A percentile compares a stretch with the other conserved stretches of the same genome.
These are phyloP conservation scores for Leptodontidium sp. DNA, from an alignment of 2,329 filamentous ascomycete species.

Conservation along the genomic window DNA sequence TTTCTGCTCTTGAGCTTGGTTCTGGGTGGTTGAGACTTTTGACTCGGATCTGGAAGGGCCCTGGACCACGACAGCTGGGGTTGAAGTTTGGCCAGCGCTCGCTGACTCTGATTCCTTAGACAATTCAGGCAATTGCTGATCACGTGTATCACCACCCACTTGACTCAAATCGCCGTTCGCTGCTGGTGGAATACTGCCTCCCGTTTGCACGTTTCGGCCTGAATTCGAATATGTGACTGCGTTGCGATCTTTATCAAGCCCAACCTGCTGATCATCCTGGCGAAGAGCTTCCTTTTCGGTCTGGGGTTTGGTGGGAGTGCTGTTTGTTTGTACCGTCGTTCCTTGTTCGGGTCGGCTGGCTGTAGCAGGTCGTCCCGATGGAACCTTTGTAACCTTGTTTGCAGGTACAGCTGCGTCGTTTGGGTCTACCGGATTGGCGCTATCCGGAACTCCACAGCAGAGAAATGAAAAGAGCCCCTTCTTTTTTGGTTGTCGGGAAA, in stretches of 20 bases:
- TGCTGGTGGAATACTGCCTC: conserved; percentile 25
- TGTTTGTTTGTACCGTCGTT: conserved; percentile 32
- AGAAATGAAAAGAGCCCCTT: conserved; percentile 56
- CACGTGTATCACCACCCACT: conserved; percentile 33
- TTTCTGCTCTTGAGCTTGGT: conserved; percentile 30
- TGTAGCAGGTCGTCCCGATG: conserved; percentile 45
- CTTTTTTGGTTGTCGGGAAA: conserved; percentile 49
- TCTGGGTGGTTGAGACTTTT: conserved; percentile 25
- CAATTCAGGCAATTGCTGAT: conserved; percentile 45
- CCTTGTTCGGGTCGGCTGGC: conserved; percentile 44
- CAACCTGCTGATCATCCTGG: conserved; percentile 28
- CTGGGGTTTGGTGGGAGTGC: conserved; percentile 27
- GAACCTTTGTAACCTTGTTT: conserved; percentile 54
- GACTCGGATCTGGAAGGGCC: conserved; percentile 36
- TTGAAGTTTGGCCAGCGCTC: conserved; percentile 25
- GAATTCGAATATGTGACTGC: conserved; percentile 19
- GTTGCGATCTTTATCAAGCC: conserved; percentile 33
- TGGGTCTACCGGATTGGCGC: conserved; percentile 50
- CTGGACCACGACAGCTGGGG: conserved; percentile 41
- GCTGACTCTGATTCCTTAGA: conserved; percentile 40
- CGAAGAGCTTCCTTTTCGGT: conserved; percentile 43
- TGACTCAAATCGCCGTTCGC: conserved; percentile 39
- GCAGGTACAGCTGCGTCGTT: conserved; percentile 54
- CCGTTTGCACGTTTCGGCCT: conserved; percentile 26
- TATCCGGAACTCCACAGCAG: conserved; percentile 56